phyloP scores from a whole-genome alignment of 2,329 filamentous ascomycete species.

The Verticillium alfalfae region DNA sequence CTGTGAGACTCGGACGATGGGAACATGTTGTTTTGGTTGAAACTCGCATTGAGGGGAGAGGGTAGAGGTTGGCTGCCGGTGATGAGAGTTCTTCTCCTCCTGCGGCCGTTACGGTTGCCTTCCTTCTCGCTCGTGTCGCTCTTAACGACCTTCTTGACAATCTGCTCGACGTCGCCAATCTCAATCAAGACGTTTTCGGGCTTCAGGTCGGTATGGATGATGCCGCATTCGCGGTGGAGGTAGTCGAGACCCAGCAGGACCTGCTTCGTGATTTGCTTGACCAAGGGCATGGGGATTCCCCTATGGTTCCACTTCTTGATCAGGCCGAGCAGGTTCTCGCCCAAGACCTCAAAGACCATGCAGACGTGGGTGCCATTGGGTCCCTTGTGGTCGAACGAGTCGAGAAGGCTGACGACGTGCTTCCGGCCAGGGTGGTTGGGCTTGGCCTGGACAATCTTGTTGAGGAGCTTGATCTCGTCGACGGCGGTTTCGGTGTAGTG shows the following conservation, averaged over 20 bases:
- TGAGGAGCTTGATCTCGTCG: constrained; percentile 97
- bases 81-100: constrained; percentile 87
- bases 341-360: constrained; percentile 98
- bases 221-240: constrained; percentile 93
- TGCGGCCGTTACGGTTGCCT: constrained; percentile 84
- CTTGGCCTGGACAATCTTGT: constrained; percentile 93
- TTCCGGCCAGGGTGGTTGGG: constrained; percentile 89
- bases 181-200: constrained; percentile 98
- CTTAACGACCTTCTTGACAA: constrained; percentile 93
- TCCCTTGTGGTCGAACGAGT: constrained; percentile 96
- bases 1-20: constrained; percentile 58
- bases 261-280: constrained; percentile 99
- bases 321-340: constrained; percentile 87
- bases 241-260: constrained; percentile 94
- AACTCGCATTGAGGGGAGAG: constrained; percentile 87
- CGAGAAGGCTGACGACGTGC: constrained; percentile 91
- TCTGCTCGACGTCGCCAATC: constrained; percentile 97
- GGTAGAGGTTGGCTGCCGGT: constrained; percentile 95
- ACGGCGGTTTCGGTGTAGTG: constrained; percentile 99
- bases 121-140: constrained; percentile 71
- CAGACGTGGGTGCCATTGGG: constrained; percentile 95
- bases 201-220: constrained; percentile 97
- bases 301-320: constrained; percentile 99
- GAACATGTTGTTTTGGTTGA: constrained; percentile 73
- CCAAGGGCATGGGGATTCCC: constrained; percentile 90